Percentiles rank a stretch among this genome's conserved stretches.
phyloP scores from a whole-genome alignment of 2,329 filamentous ascomycete genomes.

The Parafenestella ontariensis region DNA sequence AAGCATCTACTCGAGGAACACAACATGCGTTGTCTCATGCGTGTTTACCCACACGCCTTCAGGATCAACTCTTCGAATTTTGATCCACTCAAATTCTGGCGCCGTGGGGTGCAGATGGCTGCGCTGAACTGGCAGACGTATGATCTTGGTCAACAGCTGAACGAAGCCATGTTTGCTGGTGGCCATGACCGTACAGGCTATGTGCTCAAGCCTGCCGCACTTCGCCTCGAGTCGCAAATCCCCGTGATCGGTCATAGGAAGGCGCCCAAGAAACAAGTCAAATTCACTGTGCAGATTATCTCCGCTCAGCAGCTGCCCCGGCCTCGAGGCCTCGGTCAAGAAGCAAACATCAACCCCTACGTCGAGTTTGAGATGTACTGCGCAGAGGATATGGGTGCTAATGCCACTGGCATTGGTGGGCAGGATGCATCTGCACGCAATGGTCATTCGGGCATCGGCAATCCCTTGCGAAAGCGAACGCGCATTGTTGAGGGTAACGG shows the following conservation, averaged over 20 bases:
- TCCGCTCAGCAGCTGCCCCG: conserved; percentile 95
- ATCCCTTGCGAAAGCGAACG: conserved; percentile 80
- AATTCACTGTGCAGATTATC: conserved; percentile 85
- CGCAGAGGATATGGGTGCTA: conserved; percentile 87
- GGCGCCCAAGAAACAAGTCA: conserved; percentile 80
- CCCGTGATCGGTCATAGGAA: conserved; percentile 63
- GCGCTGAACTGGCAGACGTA: conserved; percentile 99
- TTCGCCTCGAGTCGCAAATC: conserved; percentile 60
- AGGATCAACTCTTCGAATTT: conserved; percentile 92
- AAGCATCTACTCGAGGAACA: conserved; percentile 85
- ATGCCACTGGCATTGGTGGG: conserved; percentile 70
- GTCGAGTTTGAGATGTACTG: conserved; percentile 95
- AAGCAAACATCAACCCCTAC: conserved; percentile 85
- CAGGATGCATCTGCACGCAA: conserved; percentile 69
- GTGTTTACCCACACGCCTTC: conserved; percentile 86
- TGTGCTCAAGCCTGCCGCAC: conserved; percentile 87
- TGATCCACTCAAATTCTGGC: conserved; percentile 92
- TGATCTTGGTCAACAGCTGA: conserved; percentile 93
- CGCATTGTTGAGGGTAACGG: conserved; percentile 85
- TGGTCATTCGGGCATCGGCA: conserved; percentile 70
- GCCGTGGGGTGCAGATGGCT: conserved; percentile 95
- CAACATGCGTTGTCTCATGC: conserved; percentile 85
- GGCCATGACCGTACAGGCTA: conserved; percentile 88
- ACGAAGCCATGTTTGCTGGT: conserved; percentile 96
- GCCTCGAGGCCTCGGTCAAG: conserved; percentile 73